Evolutionary conservation across 805 yeast genomes (phyloP).

Genomic region (Pichia nanzhaoensis): DNA sequence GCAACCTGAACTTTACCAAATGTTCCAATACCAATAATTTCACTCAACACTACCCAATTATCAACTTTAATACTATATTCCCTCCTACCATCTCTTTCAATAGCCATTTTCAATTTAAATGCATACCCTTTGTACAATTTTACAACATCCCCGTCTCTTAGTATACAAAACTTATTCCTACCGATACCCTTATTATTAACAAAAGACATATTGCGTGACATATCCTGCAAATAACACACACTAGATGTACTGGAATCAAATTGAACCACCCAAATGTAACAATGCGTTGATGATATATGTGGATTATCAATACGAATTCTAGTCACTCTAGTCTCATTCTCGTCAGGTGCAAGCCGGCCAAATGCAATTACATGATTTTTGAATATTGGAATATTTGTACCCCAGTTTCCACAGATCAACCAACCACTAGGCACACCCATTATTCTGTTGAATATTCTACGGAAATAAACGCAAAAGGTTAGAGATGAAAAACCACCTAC

Average conservation of each 20-base stretch:
- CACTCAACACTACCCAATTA: conserved; percentile 38
- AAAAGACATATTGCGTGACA: conserved; percentile 45
- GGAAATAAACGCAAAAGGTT: not conserved
- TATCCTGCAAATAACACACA: conserved; percentile 43
- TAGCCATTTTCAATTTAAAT: conserved; percentile 11
- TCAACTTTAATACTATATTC: conserved; percentile 13
- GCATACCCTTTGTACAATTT: conserved; percentile 29
- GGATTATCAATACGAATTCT: conserved; percentile 13
- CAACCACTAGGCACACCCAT: not conserved
- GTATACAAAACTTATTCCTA: conserved; percentile 29
- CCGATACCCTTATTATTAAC: conserved; percentile 32
- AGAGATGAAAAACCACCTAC: no score
- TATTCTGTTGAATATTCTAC: no score
- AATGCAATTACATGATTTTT: conserved; percentile 34
- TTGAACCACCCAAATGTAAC: conserved; percentile 29
- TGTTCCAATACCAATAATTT: conserved; percentile 47
- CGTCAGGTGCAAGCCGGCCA: conserved; percentile 33
- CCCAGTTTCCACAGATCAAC: not conserved
- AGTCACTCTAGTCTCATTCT: conserved; percentile 21
- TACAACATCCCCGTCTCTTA: conserved; percentile 32
- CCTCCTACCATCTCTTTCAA: conserved; percentile 12
- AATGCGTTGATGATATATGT: conserved; percentile 42
- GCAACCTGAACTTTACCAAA: conserved; percentile 44
- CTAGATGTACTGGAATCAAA: conserved; percentile 45
- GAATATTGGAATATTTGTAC: conserved; percentile 8